Evolutionary conservation across 139 green algal genomes (phyloP), one percentile per base, ranked within the genome.

Genomic region (Coelastrella sp.): DNA sequence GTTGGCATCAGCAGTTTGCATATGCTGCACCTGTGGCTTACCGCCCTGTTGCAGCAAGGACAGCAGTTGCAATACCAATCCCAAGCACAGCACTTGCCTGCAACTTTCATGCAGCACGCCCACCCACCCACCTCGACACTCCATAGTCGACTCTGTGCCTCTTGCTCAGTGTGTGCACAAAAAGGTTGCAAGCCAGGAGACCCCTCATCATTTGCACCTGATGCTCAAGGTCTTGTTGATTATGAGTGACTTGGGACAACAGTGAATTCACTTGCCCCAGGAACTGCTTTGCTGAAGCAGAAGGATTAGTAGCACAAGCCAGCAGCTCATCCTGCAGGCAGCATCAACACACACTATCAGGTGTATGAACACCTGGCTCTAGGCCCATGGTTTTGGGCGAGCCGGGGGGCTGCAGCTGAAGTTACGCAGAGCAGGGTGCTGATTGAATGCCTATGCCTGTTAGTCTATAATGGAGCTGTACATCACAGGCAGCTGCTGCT

Each of bases 161-260:
- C 67, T 87, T 88, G 73, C 85, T 45, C 66, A 94, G 82, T 85
- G 81, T 86, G 62, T 93, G 88, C 83, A 84, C 11, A 38, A 93
- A 84, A 64, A 93, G 48, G 51, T 71, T 75, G 19, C 51, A 86
- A 1, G 79, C 87, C 62, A 94, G 87, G 81, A 94, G 83, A 4
- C 91, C 91, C 17, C 91, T 63, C 64, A 92, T 71, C 17, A 71
- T 85, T 75, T 93, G 87, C 80, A 93, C 21, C 53, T 89, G 77
- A 0, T 64, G 19, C 11, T 9, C 6, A n/a, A 7, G 17, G 53
- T 64, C 53, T 21, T 60, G 72, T 32, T 32, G 45, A 62, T 91
- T 43, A 4, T 91, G 74, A 27, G 67, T 75, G 3, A 34, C 15
- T 60, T 89, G 62, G 34, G 66, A 40, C 35, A 41, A 51, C 35